phyloP scores from a whole-genome alignment of 164 flowering plant species.

The Nelumbo lutea region DNA sequence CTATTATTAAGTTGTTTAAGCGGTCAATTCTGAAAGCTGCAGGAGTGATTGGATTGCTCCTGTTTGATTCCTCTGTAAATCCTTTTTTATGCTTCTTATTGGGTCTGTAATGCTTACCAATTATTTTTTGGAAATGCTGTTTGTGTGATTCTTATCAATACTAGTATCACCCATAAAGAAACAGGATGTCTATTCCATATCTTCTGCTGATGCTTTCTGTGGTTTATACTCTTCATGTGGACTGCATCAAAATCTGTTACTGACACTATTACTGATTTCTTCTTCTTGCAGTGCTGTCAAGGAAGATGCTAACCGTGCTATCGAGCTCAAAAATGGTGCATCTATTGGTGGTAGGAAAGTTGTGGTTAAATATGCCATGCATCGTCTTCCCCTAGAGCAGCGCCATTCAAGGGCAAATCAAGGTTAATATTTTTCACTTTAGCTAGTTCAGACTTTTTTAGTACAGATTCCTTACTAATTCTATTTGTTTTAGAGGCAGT shows the following conservation, averaged over 20 bases:
- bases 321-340: constrained; percentile 71
- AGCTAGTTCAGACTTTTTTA: not conserved
- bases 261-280: not conserved
- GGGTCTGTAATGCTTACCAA: too few relatives aligned
- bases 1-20: too few relatives aligned
- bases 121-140: too few relatives aligned
- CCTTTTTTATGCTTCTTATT: too few relatives aligned
- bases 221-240: not conserved
- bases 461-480: not conserved
- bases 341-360: constrained; percentile 72
- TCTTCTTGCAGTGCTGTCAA: constrained; percentile 51
- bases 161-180: too few relatives aligned
- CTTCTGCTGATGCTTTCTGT: not conserved
- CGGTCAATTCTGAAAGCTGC: too few relatives aligned
- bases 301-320: constrained; percentile 80
- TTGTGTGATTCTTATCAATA: too few relatives aligned
- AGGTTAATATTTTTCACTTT: constrained; percentile 35
- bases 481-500: not conserved
- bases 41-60: too few relatives aligned
- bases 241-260: not conserved
- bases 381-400: constrained; percentile 68
- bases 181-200: too few relatives aligned
- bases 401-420: constrained; percentile 51
- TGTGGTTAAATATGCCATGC: constrained; percentile 72
- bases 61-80: too few relatives aligned